Base-by-base conservation (phyloP, 2,329 filamentous ascomycete species). In the Fusarium euwallaceae region DNA sequence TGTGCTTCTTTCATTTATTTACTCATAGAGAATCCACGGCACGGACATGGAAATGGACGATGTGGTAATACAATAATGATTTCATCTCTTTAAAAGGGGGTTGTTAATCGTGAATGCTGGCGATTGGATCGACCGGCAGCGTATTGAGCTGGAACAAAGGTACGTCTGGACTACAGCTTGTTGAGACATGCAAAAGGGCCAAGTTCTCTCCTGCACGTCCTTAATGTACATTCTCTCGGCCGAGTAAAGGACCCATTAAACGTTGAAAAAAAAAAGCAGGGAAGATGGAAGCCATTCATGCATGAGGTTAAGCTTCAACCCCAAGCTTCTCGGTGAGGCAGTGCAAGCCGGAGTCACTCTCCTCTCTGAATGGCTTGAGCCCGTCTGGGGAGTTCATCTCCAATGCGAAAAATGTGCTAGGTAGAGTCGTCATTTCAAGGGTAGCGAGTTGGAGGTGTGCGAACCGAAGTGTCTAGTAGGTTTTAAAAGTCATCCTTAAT, bases 11-110 rank as follows among this genome's bases (percentile, higher is more conserved):
- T 32, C 27, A 32, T 55, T 32, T 55, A 32, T 55, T 20, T 55
- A 20, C 27, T 20, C 17, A 32, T 55, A 20, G 51, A 29, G 4
- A 55, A 55, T 20, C 51, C 27, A 55, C 48, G 48, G 27, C 17
- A 55, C 27, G 48, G 48, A 32, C 27, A 55, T 55, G 17, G 48
- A 53, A 53, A 53, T 53, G 51, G 51, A 53, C 48, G 48, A 29
- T 53, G 48, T 20, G 51, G 51, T 55, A 55, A 55, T 55, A 55
- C 51, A 32, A 55, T 55, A 55, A 55, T 55, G 48, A 55, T 55
- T 55, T 55, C 51, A 32, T 55, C 51, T 32, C 51, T 14, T 34
- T 4, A 55, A 55, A 27, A 55, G 2, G 17, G 51, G 48, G 17
- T 32, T 55, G 6, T 4, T 6, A 48, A 24, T 6, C 5, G 48